Evolutionary conservation across 495 filamentous ascomycete genomes (phyloP), one percentile per base, ranked within the genome.

Genomic region (Halenospora varia): DNA sequence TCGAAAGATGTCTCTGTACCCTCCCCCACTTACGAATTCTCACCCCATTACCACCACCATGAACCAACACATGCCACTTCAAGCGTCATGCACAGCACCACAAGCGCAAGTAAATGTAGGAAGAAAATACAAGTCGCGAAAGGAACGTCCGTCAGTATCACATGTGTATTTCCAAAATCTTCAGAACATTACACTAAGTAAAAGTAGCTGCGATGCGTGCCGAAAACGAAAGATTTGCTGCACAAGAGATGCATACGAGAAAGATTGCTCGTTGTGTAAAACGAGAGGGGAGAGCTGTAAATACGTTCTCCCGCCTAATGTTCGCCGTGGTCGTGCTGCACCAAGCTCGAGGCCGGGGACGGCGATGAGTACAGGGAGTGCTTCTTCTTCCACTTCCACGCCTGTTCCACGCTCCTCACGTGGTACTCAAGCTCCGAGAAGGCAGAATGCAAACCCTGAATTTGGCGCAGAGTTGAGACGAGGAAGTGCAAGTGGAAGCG

Each of bases 171-270:
- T n/a, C n/a, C 23, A 25, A 11, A 10, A 15, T 26, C 45, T 13
- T 17, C 3, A 2, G n/a, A 18, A 15, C 2, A 35, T 18, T 46
- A 15, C 10, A 56, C 42, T 56, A 44, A 56, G 10, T 35, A 3
- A 25, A 2, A 25, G 6, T 20, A 60, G 57, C 0, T 60, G 57
- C 35, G 57, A 60, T 46, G 51, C 57, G 17, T 60, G 57, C 26
- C 44, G 57, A 24, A 54, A 55, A 51, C 25, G 57, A 6, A 60
- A 60, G 22, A 60, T 60, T 25, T 60, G 57, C 29, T 60, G 57
- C 24, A 55, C 52, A 20, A 24, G 57, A 55, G 57, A 60, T 20
- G 51, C 57, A 19, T 18, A 20, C 44, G 51, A 60, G 10, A 49
- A 44, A 19, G 39, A 55, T 35, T 55, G 57, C 44, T 54, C 57